Evolutionary conservation across 2,329 filamentous ascomycete genomes (phyloP).

Genomic region (Parasarocladium wereldwijsianum): DNA sequence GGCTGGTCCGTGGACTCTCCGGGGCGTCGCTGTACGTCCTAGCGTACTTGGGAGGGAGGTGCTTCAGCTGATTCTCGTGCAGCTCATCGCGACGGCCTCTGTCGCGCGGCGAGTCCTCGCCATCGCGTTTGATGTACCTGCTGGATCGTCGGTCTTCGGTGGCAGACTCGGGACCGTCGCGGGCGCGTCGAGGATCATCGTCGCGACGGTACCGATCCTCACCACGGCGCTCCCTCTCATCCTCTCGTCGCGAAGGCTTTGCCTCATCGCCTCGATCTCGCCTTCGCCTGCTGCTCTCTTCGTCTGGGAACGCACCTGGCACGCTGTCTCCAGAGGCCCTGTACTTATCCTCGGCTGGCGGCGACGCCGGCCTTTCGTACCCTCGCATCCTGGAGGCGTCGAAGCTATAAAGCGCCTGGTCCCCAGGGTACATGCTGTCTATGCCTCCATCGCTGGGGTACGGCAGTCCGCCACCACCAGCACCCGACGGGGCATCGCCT

Average conservation of each 20-base stretch:
- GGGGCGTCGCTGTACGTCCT: conserved; percentile 16
- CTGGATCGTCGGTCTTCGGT: conserved; percentile 11
- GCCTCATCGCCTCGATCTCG: conserved; percentile 1
- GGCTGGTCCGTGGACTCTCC: conserved; percentile 4
- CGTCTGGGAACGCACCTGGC: conserved; percentile 19
- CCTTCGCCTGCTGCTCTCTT: conserved; percentile 9
- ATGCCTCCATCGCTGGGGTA: conserved; percentile 24
- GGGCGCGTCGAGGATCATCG: conserved; percentile 6
- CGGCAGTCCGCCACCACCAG: conserved; percentile 17
- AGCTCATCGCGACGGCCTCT: conserved; percentile 9
- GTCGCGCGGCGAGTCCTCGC: conserved; percentile 9
- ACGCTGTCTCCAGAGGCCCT: conserved; percentile 21
- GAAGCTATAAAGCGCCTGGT: conserved; percentile 23
- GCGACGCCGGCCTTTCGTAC: conserved; percentile 20
- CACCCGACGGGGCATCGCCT: conserved; percentile 16
- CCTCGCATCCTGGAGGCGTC: conserved; percentile 18
- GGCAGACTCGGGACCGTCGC: conserved; percentile 11
- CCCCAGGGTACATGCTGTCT: conserved; percentile 22
- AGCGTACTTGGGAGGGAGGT: conserved; percentile 33
- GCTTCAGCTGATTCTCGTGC: conserved; percentile 25
- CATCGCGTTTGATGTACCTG: conserved; percentile 8
- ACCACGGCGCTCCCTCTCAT: conserved; percentile 6
- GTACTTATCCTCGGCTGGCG: conserved; percentile 19
- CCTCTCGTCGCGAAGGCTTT: conserved; percentile 1
- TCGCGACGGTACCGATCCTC: conserved; percentile 2